Percentiles rank a stretch among this genome's conserved stretches.
phyloP scores from a whole-genome alignment of 495 filamentous ascomycete genomes.

The Symbiotaphrina buchneri region DNA sequence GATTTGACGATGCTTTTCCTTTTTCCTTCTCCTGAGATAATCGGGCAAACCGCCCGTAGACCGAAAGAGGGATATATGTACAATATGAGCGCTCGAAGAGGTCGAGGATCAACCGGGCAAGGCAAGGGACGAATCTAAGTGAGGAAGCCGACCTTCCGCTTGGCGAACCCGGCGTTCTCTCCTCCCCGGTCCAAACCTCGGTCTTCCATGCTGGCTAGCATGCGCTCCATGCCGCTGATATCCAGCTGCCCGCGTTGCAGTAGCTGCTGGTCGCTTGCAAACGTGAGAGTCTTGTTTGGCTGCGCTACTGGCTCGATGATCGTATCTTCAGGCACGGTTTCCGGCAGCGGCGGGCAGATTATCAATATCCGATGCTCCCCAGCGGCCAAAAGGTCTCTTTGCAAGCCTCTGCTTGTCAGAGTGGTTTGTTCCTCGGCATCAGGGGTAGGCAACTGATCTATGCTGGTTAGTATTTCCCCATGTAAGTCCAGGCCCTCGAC shows the following conservation, averaged over 20 bases:
- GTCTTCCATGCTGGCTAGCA: constrained; percentile 23
- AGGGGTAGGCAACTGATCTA: constrained; percentile 8
- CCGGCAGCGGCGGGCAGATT: constrained; percentile 1
- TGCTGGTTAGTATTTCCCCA: constrained; percentile 8
- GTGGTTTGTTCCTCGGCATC: background rate
- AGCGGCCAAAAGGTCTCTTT: constrained; percentile 7
- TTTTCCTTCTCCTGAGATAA: background rate
- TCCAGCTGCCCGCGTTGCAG: constrained; percentile 23
- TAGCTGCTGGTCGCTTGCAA: constrained; percentile 19
- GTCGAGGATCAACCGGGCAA: background rate
- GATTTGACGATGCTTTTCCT: background rate
- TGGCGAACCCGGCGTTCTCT: background rate
- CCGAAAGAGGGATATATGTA: background rate
- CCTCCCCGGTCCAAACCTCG: constrained; percentile 2
- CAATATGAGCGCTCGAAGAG: background rate
- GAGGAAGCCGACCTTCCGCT: constrained; percentile 4
- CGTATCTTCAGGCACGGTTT: background rate
- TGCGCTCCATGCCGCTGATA: constrained; percentile 26
- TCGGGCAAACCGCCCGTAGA: background rate
- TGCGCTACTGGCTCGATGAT: background rate
- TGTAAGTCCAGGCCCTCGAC: constrained; percentile 1
- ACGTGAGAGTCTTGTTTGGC: constrained; percentile 1
- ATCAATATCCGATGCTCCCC: constrained; percentile 15
- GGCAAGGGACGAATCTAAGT: too few species aligned
- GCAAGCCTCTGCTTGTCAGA: too few species aligned